Evolutionary conservation across 495 filamentous ascomycete species (phyloP), one percentile per base, ranked within the genome.

Genomic region (Jackrogersella minutella): DNA sequence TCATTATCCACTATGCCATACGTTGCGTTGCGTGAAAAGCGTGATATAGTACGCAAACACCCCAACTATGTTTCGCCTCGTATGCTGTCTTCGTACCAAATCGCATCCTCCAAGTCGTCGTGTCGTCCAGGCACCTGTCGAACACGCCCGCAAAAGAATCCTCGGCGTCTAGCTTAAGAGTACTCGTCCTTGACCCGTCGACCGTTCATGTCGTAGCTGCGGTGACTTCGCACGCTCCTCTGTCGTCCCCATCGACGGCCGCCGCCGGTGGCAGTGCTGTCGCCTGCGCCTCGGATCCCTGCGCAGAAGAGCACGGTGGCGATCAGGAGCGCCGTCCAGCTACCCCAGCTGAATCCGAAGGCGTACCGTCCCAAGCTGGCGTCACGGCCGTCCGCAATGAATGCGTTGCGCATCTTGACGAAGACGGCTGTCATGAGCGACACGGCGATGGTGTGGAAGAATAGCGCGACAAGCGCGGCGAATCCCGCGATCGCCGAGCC

Each of bases 281-380:
- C 58, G 5, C 66, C 52, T 16, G 26, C 58, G 5, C 66, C 52
- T 16, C 72, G 73, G 14, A 69, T 81, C 17, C 82, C 84, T 1
- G 86, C 46, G 77, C 88, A 93, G 80, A 93, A 91, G 14, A 93
- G 73, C 22, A 93, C 49, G 10, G 86, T 89, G 13, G 91, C 85
- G 51, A 96, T 76, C 61, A 93, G 78, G 46, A 91, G 82, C 44
- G 86, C 88, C 1, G 82, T 86, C 70, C 88, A 86, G 3, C 91
- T 84, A 2, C 88, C 88, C 93, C 93, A 97, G 78, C 89, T 92
- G 79, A 96, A 97, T 24, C 86, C 93, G 68, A 91, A 93, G 5
- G 90, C 88, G 63, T 92, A 91, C 13, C 76, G 66, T 22, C 93
- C 93, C 4, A 97, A 75, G 6, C 67, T 74, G 19, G 93, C 86